Evolutionary conservation across 169 alveolate species (phyloP), one percentile per base, ranked within the genome.

Genomic region (Cryptosporidium ryanae): DNA sequence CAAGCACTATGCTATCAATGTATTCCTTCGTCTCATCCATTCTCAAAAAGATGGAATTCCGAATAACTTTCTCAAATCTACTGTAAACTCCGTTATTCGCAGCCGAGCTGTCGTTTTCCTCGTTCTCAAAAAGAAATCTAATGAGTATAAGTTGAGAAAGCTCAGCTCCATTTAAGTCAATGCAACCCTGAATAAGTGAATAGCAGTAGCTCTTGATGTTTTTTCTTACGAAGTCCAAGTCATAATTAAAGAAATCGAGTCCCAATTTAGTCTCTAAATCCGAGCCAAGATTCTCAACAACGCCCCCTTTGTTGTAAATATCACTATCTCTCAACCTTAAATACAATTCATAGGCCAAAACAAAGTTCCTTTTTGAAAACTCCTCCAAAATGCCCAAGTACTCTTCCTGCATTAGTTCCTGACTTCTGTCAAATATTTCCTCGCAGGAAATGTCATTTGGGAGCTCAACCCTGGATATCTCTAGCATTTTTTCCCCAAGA

Each of bases 141-240:
- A 76, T 59, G 15, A 76, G 17, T 32, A 76, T 59, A 17, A 76
- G 34, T 5, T 76, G 64, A 12, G 87, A 57, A 18, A 76, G 44
- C 27, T 76, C 87, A 12, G 25, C 34, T 18, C 63, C 64, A 55
- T 31, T 21, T 10, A 76, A 65, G 1, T 44, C 63, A 25, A 21
- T 32, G 46, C 68, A 76, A 46, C 71, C n/a, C 27, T 76, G 87
- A 7, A 76, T 76, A 25, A 43, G 59, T 1, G 87, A 23, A 34
- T 29, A 76, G 27, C 68, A 76, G 34, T 31, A 29, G 31, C 83
- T 52, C n/a, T 59, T 15, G 18, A 68, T 52, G n/a, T 64, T 61
- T 29, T 76, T 52, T 8, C 18, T 59, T 18, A 76, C 6, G 1
- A 32, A 32, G 18, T 44, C 57, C 1, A 27, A 17, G 18, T 65